phyloP scores from a whole-genome alignment of 2,329 filamentous ascomycete genomes.

The Claviceps sp. region DNA sequence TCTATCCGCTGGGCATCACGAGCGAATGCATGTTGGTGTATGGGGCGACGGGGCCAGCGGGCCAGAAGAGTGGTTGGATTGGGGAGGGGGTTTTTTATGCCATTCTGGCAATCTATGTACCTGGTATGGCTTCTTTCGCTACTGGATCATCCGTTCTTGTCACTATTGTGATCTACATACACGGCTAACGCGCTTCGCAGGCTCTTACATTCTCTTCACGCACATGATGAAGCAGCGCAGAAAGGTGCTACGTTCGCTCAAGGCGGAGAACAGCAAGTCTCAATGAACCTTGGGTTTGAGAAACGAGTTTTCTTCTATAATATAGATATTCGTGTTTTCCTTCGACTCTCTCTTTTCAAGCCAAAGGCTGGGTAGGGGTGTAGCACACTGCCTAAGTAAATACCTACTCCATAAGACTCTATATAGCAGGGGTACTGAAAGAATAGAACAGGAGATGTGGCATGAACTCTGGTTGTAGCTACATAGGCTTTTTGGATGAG shows the following conservation, averaged over 20 bases:
- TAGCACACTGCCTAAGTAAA: no score
- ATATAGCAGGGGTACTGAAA: no score
- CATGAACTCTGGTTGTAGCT: neutral
- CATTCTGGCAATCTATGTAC: slow-evolving; percentile 64
- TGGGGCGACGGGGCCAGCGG: slow-evolving; percentile 48
- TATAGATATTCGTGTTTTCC: no score
- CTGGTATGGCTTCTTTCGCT: slow-evolving; percentile 42
- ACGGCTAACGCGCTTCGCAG: slow-evolving; percentile 17
- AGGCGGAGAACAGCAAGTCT: slow-evolving; percentile 30
- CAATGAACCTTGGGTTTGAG: slow-evolving; percentile 14
- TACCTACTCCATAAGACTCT: no score
- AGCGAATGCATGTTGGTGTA: slow-evolving; percentile 79
- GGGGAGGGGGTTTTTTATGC: slow-evolving; percentile 47
- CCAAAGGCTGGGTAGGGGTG: no score
- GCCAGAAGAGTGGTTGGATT: slow-evolving; percentile 22
- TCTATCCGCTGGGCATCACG: slow-evolving; percentile 84
- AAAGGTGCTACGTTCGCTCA: slow-evolving; percentile 59
- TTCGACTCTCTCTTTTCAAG: no score
- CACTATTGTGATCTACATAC: no score
- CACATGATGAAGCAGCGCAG: slow-evolving; percentile 89
- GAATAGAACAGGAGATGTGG: neutral
- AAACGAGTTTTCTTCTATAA: no score
- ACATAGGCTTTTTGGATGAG: no score
- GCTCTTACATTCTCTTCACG: slow-evolving; percentile 73
- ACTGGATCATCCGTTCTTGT: no score